Base-by-base conservation (phyloP, 31 red algal species). In the Endocladia muricata region DNA sequence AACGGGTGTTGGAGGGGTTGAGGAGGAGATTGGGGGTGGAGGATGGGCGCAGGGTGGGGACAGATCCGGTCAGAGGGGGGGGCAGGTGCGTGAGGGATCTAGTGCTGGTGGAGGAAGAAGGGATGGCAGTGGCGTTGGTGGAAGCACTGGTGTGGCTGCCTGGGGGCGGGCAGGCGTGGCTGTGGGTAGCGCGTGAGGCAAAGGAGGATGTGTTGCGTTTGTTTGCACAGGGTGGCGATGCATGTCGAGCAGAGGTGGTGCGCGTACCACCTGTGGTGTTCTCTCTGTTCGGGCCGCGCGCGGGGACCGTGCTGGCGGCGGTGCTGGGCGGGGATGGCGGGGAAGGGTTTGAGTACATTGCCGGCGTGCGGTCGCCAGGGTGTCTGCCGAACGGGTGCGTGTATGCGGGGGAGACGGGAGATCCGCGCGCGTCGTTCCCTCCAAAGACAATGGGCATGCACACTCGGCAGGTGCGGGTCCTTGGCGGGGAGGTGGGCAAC, bases 381-480 rank as follows among this genome's bases (percentile, higher is more conserved):
- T 70, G 66, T 29, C 31, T 73, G 9, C 79, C 79, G 9, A 33
- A 28, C 36, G 66, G 22, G 32, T 62, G 66, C 32, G 37, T 67
- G 7, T 71, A 47, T 25, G 34, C 51, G 1, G 38, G 65, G 8
- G 51, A 35, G 25, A 47, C 68, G 37, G 34, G 7, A 41, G 66
- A 83, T 41, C 79, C 79, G 2, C 67, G 79, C 2, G 47, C 29
- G 39, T 17, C 42, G 7, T 83, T 62, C 34, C 79, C 79, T 19
- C 79, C 79, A 6, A 70, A 62, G 36, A 52, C 65, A 30, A 70
- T 71, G 35, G 44, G 67, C 21, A 63, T 61, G 31, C 55, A 72
- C n/a, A 42, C 3, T 21, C 22, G 37, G 30, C 15, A 9, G 8
- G 57, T 64, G 2, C 19, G 58, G 22, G 74, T 41, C 6, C 11